phyloP scores from a whole-genome alignment of 768 basidiomycete genomes.

The Podaxis carcinomalis region DNA sequence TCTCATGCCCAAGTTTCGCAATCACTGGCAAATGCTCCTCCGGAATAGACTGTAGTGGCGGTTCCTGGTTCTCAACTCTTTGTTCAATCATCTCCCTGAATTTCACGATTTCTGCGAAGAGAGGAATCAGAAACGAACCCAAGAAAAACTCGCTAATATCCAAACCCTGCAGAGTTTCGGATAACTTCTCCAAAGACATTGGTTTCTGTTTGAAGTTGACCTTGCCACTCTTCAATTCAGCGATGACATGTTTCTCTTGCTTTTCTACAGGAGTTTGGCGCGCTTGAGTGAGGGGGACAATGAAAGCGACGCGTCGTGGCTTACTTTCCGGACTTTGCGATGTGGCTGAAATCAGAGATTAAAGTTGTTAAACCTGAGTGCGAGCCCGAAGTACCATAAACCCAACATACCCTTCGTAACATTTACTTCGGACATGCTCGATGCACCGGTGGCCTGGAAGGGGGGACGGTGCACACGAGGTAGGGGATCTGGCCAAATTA shows the following conservation, averaged over 20 bases:
- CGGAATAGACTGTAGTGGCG: conserved; percentile 56
- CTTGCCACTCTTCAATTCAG: conserved; percentile 75
- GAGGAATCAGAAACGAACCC: conserved; percentile 10
- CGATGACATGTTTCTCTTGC: conserved; percentile 38
- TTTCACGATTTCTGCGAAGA: conserved; percentile 59
- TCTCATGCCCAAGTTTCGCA: conserved; percentile 82
- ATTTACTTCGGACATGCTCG: conserved; percentile 3
- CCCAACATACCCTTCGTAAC: neutral
- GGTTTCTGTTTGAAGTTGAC: conserved; percentile 73
- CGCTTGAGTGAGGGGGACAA: conserved; percentile 16
- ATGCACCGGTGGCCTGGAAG: neutral
- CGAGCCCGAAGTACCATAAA: neutral
- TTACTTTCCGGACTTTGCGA: conserved; percentile 23
- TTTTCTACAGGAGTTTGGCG: conserved; percentile 28
- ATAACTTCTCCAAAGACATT: conserved; percentile 69
- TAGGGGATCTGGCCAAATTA: conserved; percentile 14
- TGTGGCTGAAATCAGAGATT: neutral
- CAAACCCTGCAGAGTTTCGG: conserved; percentile 79
- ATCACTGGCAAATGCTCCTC: conserved; percentile 70
- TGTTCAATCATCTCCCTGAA: conserved; percentile 71
- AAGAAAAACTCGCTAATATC: neutral
- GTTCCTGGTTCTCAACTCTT: conserved; percentile 39
- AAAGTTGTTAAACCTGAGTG: neutral
- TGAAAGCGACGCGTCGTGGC: conserved; percentile 23
- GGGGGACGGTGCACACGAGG: conserved; percentile 7